Base-by-base conservation (phyloP, 371 early-diverging fungal genomes). In the Coemansia sp. region DNA sequence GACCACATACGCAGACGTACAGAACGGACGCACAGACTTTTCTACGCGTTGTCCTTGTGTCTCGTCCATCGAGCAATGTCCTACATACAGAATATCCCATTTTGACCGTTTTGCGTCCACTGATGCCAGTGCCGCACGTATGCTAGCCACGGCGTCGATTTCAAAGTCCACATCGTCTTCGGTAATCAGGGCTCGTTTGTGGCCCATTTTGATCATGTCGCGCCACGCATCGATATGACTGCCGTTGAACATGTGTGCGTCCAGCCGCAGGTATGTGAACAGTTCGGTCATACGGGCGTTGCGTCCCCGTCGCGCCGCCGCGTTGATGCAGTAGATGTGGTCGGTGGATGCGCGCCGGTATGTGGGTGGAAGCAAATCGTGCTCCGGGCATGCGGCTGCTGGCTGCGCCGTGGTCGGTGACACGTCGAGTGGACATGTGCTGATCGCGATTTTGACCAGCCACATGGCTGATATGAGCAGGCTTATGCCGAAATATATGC, bases 91-190 rank as follows among this genome's bases (percentile, higher is more conserved):
- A 22, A 78, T 71, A 22, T 77, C 78, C 79, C 79, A 78, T 40
- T 53, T n/a, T 0, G 51, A 5, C 7, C 2, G 16, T 1, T 76
- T 34, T 4, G 37, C 29, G 22, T 59, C 37, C 13, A 68, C 40
- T 4, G 55, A 14, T 1, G 39, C 52, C 16, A 77, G 42, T 0
- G 77, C 62, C 13, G 40, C 59, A 16, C 18, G 40, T 11, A 78
- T 67, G 4, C 40, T 51, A 0, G 61, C 42, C 0, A 66, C 48
- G 0, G 67, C 61, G 63, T 71, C 68, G 6, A 71, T n/a, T 26
- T 75, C 76, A 63, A 79, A 69, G 55, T 79, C 80, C 2, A 79
- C 27, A 54, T 79, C 72, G 42, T 79, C 80, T 21, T 79, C 80
- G 13, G 78, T 16, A 1, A 79, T 52, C 11, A 79, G 58, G 1